These are phyloP conservation scores for Plicaturopsis crispa DNA, from an alignment of 768 basidiomycete species.

Conservation along the genomic window DNA sequence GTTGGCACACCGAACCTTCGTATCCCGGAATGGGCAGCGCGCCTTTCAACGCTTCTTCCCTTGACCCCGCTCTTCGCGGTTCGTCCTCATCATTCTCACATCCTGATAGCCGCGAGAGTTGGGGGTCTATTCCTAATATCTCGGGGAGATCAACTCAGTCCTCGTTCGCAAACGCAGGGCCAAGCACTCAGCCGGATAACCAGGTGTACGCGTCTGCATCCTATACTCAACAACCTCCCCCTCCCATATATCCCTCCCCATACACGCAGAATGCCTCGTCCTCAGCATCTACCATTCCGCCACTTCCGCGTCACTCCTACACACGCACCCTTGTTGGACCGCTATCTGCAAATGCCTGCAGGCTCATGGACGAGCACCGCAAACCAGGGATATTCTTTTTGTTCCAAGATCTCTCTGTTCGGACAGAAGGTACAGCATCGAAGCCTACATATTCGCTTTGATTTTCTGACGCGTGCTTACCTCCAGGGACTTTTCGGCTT, in stretches of 20 bases:
- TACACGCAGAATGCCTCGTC: conserved; percentile 15
- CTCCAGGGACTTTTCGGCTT: conserved; percentile 73
- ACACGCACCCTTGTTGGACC: conserved; percentile 89
- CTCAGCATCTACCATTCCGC: conserved; percentile 24
- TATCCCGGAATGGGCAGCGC: conserved; percentile 19
- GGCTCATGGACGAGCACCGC: conserved; percentile 78
- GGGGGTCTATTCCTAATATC: conserved; percentile 18
- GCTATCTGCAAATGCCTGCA: conserved; percentile 78
- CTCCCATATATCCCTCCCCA: conserved; percentile 10
- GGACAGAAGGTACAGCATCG: conserved; percentile 68
- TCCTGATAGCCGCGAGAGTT: conserved; percentile 30
- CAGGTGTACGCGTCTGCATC: conserved; percentile 22
- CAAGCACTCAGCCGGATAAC: conserved; percentile 15
- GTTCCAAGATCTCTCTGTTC: conserved; percentile 89
- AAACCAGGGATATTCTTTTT: conserved; percentile 89
- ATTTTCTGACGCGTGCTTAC: conserved; percentile 6
- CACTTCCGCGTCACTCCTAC: conserved; percentile 62
- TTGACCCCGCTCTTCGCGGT: conserved; percentile 10
- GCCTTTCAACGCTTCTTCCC: conserved; percentile 1
- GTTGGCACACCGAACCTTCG: conserved; percentile 37
- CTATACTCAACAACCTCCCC: conserved; percentile 20
- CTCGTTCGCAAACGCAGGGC: conserved; percentile 21
- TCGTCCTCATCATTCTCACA: conserved; percentile 22
- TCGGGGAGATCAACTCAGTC: conserved; percentile 15
- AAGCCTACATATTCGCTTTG: conserved; percentile 5